Evolutionary conservation across 371 early-diverging fungal species (phyloP).

Genomic region (Mucor indicus): DNA sequence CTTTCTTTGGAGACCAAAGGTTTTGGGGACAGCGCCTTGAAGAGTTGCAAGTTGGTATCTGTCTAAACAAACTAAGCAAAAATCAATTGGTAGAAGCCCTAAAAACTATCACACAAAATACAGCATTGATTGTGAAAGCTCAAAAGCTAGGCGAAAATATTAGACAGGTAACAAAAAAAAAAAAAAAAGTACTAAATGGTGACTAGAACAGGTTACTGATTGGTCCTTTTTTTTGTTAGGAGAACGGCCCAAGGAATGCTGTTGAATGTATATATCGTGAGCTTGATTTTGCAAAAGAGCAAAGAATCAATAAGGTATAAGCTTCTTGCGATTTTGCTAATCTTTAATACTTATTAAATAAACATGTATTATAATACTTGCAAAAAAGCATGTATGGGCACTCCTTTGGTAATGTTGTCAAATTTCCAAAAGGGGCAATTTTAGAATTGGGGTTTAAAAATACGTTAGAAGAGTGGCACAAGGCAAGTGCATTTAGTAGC

Average conservation of each 20-base stretch:
- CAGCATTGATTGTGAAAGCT: slow-evolving; percentile 60
- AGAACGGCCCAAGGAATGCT: slow-evolving; percentile 64
- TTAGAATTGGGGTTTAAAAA: too few relatives aligned
- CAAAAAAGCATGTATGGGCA: too few relatives aligned
- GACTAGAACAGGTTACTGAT: neutral
- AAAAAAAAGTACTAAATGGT: neutral
- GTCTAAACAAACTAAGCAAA: slow-evolving; percentile 54
- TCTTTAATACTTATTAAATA: too few relatives aligned
- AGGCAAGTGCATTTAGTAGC: too few relatives aligned
- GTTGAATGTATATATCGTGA: slow-evolving; percentile 63
- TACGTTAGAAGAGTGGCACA: too few relatives aligned
- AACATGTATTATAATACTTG: too few relatives aligned
- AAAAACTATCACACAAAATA: slow-evolving; percentile 54
- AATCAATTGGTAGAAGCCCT: slow-evolving; percentile 54
- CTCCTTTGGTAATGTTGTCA: too few relatives aligned
- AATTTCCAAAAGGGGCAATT: too few relatives aligned
- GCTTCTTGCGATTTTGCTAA: too few relatives aligned
- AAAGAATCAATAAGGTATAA: too few relatives aligned
- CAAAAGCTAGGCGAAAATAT: slow-evolving; percentile 54
- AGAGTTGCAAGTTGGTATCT: slow-evolving; percentile 62
- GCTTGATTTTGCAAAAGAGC: slow-evolving; percentile 43
- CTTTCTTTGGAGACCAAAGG: slow-evolving; percentile 84
- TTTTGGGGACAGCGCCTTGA: slow-evolving; percentile 77
- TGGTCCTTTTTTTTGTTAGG: slow-evolving; percentile 23
- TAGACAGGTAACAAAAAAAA: slow-evolving; percentile 27